Evolutionary conservation across 495 filamentous ascomycete species (phyloP).

Genomic region (Podospora fimiseda): DNA sequence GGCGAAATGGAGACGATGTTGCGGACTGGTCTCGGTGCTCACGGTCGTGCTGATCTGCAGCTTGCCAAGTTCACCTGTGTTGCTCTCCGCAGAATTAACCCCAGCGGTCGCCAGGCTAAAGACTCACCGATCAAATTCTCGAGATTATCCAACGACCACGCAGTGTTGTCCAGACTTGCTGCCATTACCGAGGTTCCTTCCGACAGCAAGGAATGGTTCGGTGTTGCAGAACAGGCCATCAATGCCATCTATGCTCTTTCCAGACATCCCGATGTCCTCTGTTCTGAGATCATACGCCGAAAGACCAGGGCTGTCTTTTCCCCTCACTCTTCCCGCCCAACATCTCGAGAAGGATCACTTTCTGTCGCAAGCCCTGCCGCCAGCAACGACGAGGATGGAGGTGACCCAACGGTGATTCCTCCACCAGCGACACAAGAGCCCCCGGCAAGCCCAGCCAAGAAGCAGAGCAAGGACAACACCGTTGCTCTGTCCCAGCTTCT

Average conservation of each 20-base stretch:
- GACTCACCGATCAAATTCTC: conserved; percentile 59
- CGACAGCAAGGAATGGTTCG: conserved; percentile 92
- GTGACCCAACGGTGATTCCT: conserved; percentile 25
- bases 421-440: conserved; percentile 3
- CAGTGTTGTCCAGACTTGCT: conserved; percentile 72
- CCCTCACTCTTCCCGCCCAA: conserved; percentile 32
- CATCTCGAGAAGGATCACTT: conserved; percentile 35
- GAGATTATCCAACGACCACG: conserved; percentile 86
- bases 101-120: conserved; percentile 71
- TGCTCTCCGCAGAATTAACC: conserved; percentile 81
- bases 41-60: conserved; percentile 74
- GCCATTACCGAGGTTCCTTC: conserved; percentile 75
- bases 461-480: conserved; percentile 53
- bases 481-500: conserved; percentile 82
- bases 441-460: conserved; percentile 32
- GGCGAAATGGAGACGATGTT: conserved; percentile 92
- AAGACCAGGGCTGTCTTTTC: conserved; percentile 80
- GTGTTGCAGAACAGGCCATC: conserved; percentile 95
- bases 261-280: conserved; percentile 89
- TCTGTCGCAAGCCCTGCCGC: conserved; percentile 23
- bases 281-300: conserved; percentile 81
- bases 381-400: conserved; percentile 25
- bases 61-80: conserved; percentile 94
- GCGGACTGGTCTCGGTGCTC: conserved; percentile 74
- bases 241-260: conserved; percentile 92